Evolutionary conservation across 192 early-diverging fungal species (phyloP), one percentile per base, ranked within the genome.

Genomic region (Pilobolus umbonatus): DNA sequence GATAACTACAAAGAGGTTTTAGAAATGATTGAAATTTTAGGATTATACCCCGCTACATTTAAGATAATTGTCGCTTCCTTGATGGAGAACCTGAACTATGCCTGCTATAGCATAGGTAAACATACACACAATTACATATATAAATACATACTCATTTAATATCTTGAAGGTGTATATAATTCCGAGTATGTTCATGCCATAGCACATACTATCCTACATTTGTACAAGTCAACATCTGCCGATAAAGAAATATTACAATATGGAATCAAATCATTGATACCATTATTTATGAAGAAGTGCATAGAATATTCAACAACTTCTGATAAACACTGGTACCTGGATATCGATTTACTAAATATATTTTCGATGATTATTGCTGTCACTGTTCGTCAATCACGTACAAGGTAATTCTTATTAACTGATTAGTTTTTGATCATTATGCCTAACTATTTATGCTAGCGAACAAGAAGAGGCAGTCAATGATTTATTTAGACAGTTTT

Each of bases 331-430:
- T 63, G 61, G 61, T 22, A 34, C 0, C 24, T 65, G 17, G 24
- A 51, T 58, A 22, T 15, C 17, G 19, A 46, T 9, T 11, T 65
- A 7, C n/a, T 65, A 6, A 34, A 53, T 7, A 4, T 57, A 15
- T 38, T 69, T 0, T 34, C 67, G 4, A 25, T 48, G 43, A 39
- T 69, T 24, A 19, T 59, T 10, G 61, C 61, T 28, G 39, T 36
- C 9, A 63, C 57, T 24, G 34, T 59, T 22, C 28, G 56, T 17
- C 28, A 25, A 14, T 57, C 64, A 2, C 46, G 7, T 17, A 19
- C 55, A 53, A 35, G 30, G 64, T 65, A 63, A 39, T 7, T 26
- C 2, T 3, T 34, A 15, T n/a, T 59, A 38, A 45, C 30, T 9
- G 14, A 15, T 47, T 32, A 7, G 40, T 36, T 48, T 59, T 40